Conservation (phyloP, 352 stramenopile species). For the Elongisporangium undulatum region DNA sequence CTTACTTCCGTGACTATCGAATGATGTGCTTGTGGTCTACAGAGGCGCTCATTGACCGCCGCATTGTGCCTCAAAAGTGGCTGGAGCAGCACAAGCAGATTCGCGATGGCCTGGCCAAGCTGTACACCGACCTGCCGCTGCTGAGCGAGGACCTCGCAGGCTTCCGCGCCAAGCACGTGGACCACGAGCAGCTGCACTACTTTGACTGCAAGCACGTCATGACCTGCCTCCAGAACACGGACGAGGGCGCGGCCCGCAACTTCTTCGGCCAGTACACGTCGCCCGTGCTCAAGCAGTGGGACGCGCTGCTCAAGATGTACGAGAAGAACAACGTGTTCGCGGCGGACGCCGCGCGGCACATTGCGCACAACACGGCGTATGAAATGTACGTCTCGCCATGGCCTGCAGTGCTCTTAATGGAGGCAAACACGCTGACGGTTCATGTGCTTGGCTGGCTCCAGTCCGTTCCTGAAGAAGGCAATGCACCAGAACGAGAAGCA, state of each 20-base stretch:
- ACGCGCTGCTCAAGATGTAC: slow-evolving; percentile 59
- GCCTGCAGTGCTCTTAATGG: not conserved
- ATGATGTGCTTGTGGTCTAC: slow-evolving; percentile 2
- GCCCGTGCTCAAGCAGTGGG: slow-evolving; percentile 66
- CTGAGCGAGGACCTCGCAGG: slow-evolving; percentile 38
- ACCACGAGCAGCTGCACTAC: slow-evolving; percentile 58
- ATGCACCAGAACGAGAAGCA: slow-evolving; percentile 83
- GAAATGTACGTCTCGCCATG: slow-evolving; percentile 45
- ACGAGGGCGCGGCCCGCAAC: slow-evolving; percentile 58
- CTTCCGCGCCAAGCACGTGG: slow-evolving; percentile 40
- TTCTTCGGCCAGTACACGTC: slow-evolving; percentile 85
- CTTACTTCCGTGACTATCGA: not conserved
- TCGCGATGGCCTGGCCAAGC: slow-evolving; percentile 44
- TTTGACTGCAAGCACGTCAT: slow-evolving; percentile 77
- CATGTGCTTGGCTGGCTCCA: slow-evolving; percentile 18
- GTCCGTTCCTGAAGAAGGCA: slow-evolving; percentile 69
- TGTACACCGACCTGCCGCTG: slow-evolving; percentile 47
- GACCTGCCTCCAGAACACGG: slow-evolving; percentile 49
- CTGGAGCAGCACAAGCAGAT: slow-evolving; percentile 61
- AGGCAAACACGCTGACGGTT: not conserved
- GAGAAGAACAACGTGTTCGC: slow-evolving; percentile 80
- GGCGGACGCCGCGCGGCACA: slow-evolving; percentile 63
- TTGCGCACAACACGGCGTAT: slow-evolving; percentile 71
- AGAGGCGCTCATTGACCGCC: slow-evolving; percentile 71
- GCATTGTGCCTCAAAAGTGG: slow-evolving; percentile 70